These are phyloP conservation scores for Huntiella omanensis DNA, from an alignment of 2,329 filamentous ascomycete genomes.

Conservation along the genomic window DNA sequence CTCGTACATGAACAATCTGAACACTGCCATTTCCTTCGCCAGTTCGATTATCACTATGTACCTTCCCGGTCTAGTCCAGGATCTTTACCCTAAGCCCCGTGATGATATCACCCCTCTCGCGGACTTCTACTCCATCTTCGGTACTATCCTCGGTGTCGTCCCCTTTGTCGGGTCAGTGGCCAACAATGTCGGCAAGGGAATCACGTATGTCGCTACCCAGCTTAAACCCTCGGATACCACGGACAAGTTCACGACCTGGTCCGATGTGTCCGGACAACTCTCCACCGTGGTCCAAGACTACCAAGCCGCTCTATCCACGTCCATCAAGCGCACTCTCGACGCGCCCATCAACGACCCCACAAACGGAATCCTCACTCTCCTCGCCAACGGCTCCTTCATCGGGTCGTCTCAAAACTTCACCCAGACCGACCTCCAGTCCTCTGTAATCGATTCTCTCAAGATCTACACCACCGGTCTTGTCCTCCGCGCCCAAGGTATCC, in stretches of 20 bases:
- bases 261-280: conserved; percentile 4
- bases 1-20: conserved; percentile 12
- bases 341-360: conserved; percentile 7
- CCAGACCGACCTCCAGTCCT: conserved; percentile 10
- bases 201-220: neutral
- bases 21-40: conserved; percentile 12
- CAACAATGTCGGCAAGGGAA: neutral
- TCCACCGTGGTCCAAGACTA: conserved; percentile 8
- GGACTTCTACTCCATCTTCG: conserved; percentile 10
- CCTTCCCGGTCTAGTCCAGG: conserved; percentile 11
- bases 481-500: conserved; percentile 9
- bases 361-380: conserved; percentile 4
- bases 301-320: conserved; percentile 4
- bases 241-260: conserved; percentile 9
- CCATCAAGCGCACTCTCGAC: conserved; percentile 9
- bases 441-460: conserved; percentile 7
- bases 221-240: neutral
- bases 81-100: conserved; percentile 11
- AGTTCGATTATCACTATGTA: conserved; percentile 11
- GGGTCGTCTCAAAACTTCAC: conserved; percentile 11
- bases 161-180: conserved; percentile 9
- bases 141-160: conserved; percentile 8
- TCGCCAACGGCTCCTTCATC: conserved; percentile 10
- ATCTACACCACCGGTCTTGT: conserved; percentile 7
- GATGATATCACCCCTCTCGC: conserved; percentile 10